Evolutionary conservation across 495 filamentous ascomycete species (phyloP).

Genomic region (Melanomma pulvis-pyrius): DNA sequence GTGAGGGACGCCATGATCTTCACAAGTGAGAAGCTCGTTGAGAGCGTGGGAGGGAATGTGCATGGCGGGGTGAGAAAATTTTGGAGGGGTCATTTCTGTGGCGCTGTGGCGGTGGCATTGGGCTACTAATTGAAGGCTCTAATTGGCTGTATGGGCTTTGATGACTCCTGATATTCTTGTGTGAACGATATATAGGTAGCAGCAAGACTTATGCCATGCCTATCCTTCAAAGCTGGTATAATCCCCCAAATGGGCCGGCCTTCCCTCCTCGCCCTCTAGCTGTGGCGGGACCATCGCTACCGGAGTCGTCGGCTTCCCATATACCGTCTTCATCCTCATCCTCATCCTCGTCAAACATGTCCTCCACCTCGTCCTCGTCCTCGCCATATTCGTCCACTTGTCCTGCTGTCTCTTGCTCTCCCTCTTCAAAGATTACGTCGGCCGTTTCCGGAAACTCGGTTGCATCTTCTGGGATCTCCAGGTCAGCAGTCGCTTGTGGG

Average conservation of each 20-base stretch:
- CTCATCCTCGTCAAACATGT: conserved; percentile 8
- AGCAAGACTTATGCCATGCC: no score
- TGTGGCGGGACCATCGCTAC: not conserved
- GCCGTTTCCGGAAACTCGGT: conserved; percentile 22
- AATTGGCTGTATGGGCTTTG: not conserved
- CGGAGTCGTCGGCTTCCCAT: not conserved
- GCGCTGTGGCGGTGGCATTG: not conserved
- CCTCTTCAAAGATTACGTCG: conserved; percentile 25
- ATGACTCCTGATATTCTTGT: no score
- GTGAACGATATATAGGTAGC: no score
- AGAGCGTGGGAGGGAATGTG: not conserved
- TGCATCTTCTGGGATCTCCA: conserved; percentile 23
- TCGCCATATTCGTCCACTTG: conserved; percentile 15
- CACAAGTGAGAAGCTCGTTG: not conserved
- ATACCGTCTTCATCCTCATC: conserved; percentile 2
- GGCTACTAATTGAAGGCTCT: no score
- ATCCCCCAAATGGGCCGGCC: not conserved
- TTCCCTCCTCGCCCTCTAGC: not conserved
- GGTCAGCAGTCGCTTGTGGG: conserved; percentile 12
- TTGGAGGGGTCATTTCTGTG: not conserved
- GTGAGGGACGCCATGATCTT: conserved; percentile 23
- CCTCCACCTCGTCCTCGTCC: conserved; percentile 18
- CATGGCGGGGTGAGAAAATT: conserved; percentile 6
- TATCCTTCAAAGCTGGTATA: not conserved
- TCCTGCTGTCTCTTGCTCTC: conserved; percentile 8